These are phyloP conservation scores for Fusarium tjaetaba DNA, from an alignment of 2,329 filamentous ascomycete species.

Conservation along the genomic window DNA sequence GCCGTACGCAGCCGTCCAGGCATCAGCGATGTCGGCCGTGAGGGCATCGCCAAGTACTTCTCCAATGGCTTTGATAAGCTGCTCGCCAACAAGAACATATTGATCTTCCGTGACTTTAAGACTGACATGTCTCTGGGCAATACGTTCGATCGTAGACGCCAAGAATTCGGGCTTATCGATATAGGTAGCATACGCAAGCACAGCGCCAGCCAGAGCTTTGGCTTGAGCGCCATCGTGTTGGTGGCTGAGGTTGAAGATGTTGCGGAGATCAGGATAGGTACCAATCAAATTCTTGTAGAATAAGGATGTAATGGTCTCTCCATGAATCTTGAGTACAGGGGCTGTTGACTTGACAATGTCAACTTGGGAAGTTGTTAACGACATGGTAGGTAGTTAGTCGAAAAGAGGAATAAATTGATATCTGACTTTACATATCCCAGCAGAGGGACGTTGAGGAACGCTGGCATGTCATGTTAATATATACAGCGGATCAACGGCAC, in stretches of 20 bases:
- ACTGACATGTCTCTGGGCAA: constrained; percentile 35
- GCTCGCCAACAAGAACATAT: constrained; percentile 7
- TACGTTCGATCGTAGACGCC: constrained; percentile 52
- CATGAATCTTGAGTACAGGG: constrained; percentile 57
- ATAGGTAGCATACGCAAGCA: constrained; percentile 55
- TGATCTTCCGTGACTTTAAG: constrained; percentile 2
- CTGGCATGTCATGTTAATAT: not conserved
- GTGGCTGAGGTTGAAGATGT: constrained; percentile 68
- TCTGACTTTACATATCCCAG: too few species aligned
- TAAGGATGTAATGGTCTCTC: constrained; percentile 69
- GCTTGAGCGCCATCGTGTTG: constrained; percentile 40
- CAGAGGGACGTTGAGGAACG: too few species aligned
- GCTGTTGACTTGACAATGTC: constrained; percentile 12
- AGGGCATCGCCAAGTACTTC: constrained; percentile 70
- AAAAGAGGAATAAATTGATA: too few species aligned
- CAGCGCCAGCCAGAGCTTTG: constrained; percentile 44
- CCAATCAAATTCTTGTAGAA: constrained; percentile 75
- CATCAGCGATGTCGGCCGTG: constrained; percentile 52
- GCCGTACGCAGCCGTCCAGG: not conserved
- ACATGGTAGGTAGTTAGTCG: not conserved
- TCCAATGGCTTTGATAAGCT: constrained; percentile 71
- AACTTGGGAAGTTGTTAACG: not conserved
- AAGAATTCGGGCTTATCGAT: constrained; percentile 35
- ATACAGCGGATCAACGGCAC: not conserved
- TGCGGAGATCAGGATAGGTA: constrained; percentile 70